Percentiles rank a stretch among this genome's conserved stretches.
Conservation (phyloP, 2,329 filamentous ascomycete genomes). For the Verticillium klebahnii region DNA sequence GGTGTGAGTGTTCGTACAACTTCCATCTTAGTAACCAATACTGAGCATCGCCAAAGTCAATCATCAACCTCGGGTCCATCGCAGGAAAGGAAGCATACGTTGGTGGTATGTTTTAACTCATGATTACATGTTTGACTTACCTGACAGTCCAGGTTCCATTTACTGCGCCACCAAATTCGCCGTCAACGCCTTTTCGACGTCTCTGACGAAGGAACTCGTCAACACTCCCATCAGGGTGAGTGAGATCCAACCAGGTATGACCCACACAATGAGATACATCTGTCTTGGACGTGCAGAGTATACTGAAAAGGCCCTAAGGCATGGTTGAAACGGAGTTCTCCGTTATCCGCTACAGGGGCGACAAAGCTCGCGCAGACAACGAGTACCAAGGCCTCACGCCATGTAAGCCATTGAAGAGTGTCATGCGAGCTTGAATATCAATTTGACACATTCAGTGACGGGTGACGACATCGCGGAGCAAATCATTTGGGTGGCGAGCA, state of each 20-base stretch:
- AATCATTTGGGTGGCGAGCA: not conserved
- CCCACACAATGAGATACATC: too few relatives aligned
- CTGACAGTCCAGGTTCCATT: not conserved
- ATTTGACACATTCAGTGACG: not conserved
- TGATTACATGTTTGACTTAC: not conserved
- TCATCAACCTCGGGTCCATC: not conserved
- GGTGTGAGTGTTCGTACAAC: not conserved
- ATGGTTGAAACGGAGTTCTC: slow-evolving; percentile 1
- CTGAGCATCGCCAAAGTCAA: not conserved
- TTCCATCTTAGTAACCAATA: too few relatives aligned
- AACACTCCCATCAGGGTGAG: not conserved
- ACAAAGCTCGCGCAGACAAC: not conserved
- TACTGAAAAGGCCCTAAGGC: not conserved
- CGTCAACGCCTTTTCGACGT: not conserved
- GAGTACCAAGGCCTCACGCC: not conserved
- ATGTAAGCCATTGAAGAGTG: not conserved
- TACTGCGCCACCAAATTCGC: not conserved
- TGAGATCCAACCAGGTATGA: not conserved
- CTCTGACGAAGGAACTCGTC: not conserved
- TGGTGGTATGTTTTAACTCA: not conserved
- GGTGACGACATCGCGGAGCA: not conserved
- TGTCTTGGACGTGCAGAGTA: not conserved
- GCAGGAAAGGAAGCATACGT: not conserved
- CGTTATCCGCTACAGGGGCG: not conserved
- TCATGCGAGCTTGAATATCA: not conserved